Base-by-base conservation (phyloP, 257 asterid species). In the Plantago elongata region DNA sequence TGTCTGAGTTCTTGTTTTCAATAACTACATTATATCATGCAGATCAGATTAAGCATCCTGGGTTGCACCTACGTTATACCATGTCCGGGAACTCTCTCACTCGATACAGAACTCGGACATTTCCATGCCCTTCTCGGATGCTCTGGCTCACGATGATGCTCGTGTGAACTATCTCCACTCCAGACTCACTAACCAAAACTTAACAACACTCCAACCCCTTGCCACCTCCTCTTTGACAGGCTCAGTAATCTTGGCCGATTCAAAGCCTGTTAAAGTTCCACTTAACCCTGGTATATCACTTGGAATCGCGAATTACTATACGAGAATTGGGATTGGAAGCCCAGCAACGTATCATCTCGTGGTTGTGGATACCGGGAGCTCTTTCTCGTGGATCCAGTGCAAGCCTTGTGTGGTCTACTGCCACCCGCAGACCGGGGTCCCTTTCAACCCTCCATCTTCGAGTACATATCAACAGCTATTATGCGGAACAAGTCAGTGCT, bases 321-420 rank as follows among this genome's bases (percentile, higher is more conserved):
- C 85, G 14, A 68, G 57, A 64, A 68, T 82, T 15, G 88, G 88
- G 17, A 42, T 82, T 1, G 88, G 88, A 44, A 73, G 71, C 9
- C 88, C 88, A 2, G 66, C 83, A 8, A 82, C 85, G 13, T 71
- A 74, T 70, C 69, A 82, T 47, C 70, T 64, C 2, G 88, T 82
- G 0, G 75, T 82, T 0, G 79, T 82, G 34, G 88, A 82, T 69
- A 79, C 88, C 0, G 88, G 88, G 27, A 79, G 85, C 79, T 81
- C 87, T 60, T 72, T 81, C 62, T 81, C 87, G 0, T 81, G 84
- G 84, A 58, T 75, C 45, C 84, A 79, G 37, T 79, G 84, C 71
- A 66, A 76, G 65, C 84, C 84, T 9, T 79, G 84, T 45, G 18
- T n/a, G 4, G 67, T 76, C 54, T 78, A 76, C 42, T 82, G 88